A percentile compares a stretch with the other conserved stretches of the same genome.
Evolutionary conservation across 140 eudicot genomes (phyloP).

Genomic region (Cichorium intybus): DNA sequence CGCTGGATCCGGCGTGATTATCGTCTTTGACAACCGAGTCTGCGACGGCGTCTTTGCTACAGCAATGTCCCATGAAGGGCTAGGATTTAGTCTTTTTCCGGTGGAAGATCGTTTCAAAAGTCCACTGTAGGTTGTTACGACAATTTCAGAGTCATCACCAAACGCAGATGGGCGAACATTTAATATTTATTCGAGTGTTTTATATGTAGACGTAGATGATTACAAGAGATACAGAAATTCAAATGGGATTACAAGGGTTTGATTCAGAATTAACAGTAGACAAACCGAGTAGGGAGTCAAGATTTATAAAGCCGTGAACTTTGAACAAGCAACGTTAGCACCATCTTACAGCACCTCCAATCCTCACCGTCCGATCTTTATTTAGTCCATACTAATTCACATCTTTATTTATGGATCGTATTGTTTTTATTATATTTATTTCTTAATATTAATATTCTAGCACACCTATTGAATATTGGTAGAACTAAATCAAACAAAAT

Average conservation of each 20-base stretch:
- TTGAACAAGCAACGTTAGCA: conserved; percentile 29
- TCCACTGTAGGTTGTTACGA: conserved; percentile 19
- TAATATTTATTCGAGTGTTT: conserved; percentile 11
- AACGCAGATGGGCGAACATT: conserved; percentile 7
- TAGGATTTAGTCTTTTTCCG: conserved; percentile 19
- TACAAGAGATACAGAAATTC: conserved; percentile 1
- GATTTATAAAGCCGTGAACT: conserved; percentile 34
- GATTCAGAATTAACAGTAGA: conserved; percentile 10
- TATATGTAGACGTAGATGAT: conserved; percentile 15
- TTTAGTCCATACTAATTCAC: neutral
- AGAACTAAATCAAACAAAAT: too few relatives aligned
- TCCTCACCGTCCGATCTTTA: conserved; percentile 24
- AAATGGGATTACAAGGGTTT: neutral
- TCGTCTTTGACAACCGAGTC: conserved; percentile 29
- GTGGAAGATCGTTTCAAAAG: conserved; percentile 18
- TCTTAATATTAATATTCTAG: neutral
- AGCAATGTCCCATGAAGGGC: conserved; percentile 84
- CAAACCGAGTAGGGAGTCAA: conserved; percentile 18
- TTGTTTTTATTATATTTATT: neutral
- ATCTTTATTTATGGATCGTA: conserved; percentile 9
- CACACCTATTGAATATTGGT: too few relatives aligned
- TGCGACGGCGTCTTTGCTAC: conserved; percentile 49
- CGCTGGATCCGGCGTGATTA: conserved; percentile 34
- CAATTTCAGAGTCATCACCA: conserved; percentile 15
- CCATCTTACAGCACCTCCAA: conserved; percentile 5